Conservation (phyloP, 192 early-diverging fungal genomes). For the Glomus cerebriforme region DNA sequence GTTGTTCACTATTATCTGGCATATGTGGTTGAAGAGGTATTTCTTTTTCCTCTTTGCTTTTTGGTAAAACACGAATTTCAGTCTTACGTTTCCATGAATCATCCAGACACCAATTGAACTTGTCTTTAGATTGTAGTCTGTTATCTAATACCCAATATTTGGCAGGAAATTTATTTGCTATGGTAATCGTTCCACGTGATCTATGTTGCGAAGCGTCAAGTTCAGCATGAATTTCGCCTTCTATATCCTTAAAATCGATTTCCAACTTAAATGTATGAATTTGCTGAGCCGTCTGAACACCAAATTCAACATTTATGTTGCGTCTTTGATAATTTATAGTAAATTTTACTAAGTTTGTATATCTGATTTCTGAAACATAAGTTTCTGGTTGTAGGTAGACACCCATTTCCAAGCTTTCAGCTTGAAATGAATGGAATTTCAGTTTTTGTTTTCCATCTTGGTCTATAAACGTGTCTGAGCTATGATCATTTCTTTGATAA, state of each 20-base stretch:
- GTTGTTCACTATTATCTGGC: slow-evolving; percentile 31
- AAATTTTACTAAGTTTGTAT: neutral
- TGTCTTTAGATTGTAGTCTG: neutral
- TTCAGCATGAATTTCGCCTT: slow-evolving; percentile 31
- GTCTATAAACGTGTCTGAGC: neutral
- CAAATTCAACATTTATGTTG: slow-evolving; percentile 35
- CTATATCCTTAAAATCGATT: slow-evolving; percentile 40
- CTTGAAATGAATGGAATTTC: neutral
- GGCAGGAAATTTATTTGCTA: slow-evolving; percentile 45
- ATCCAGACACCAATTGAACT: slow-evolving; percentile 25
- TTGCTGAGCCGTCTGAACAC: slow-evolving; percentile 11
- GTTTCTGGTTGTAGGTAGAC: slow-evolving; percentile 19
- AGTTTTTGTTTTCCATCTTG: neutral
- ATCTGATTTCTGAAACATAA: slow-evolving; percentile 34
- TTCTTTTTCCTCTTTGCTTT: neutral
- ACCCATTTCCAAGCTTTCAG: slow-evolving; percentile 34
- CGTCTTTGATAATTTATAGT: slow-evolving; percentile 33
- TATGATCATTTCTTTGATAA: neutral
- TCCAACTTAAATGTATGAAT: slow-evolving; percentile 30
- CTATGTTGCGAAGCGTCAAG: slow-evolving; percentile 6
- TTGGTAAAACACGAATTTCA: slow-evolving; percentile 26
- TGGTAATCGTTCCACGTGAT: slow-evolving; percentile 34
- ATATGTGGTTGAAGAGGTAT: slow-evolving; percentile 37
- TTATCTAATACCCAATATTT: slow-evolving; percentile 41
- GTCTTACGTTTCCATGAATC: slow-evolving; percentile 39